Conservation (phyloP, 2,329 filamentous ascomycete genomes). For the Aspergillus ustus region DNA sequence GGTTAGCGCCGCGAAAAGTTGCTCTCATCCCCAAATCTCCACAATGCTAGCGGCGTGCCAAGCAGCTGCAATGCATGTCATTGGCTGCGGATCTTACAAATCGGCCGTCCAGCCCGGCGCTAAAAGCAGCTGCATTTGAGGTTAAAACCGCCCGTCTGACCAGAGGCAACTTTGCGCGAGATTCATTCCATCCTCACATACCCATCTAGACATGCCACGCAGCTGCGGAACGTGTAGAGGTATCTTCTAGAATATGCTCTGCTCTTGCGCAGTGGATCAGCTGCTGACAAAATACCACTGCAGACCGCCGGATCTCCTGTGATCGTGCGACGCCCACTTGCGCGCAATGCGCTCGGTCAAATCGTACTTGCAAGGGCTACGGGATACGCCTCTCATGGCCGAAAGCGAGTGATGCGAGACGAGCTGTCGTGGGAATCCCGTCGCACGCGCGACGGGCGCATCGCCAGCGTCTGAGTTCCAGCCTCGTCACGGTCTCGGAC, state of each 20-base stretch:
- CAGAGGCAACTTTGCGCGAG: conserved; percentile 8
- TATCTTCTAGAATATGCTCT: background rate
- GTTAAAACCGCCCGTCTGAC: background rate
- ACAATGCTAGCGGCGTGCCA: background rate
- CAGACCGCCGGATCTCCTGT: conserved; percentile 16
- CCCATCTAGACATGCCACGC: background rate
- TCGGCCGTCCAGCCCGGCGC: background rate
- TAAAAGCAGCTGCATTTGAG: background rate
- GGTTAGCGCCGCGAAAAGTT: conserved; percentile 13
- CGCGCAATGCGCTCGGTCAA: conserved; percentile 6
- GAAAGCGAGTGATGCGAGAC: conserved; percentile 10
- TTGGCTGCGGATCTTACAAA: background rate
- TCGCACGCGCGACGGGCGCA: background rate
- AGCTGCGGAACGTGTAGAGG: conserved; percentile 17
- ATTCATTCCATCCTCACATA: background rate
- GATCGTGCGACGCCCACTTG: conserved; percentile 13
- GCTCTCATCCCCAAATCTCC: background rate
- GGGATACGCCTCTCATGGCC: conserved; percentile 19
- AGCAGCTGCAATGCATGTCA: background rate
- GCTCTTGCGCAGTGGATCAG: too few relatives aligned
- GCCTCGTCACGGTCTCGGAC: conserved; percentile 5
- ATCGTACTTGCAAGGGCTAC: conserved; percentile 18
- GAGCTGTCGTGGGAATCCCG: conserved; percentile 6
- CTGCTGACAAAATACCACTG: background rate
- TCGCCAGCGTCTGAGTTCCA: background rate